Evolutionary conservation across 306 rosid genomes (phyloP).

Genomic region (cucumber (Cucumis sativus)): Cucumber_9930_V3 NC_026658.2:23861001-23861500

Average conservation of each 20-base stretch:
- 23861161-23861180: not conserved
- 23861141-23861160: not conserved
- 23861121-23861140: not conserved
- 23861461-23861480: not conserved
- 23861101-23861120: not conserved
- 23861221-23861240: not conserved
- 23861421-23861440: not conserved
- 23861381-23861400: constrained; percentile 18
- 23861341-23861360: constrained; percentile 56
- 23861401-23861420: not conserved
- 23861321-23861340: constrained; percentile 59
- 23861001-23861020: not conserved
- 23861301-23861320: constrained; percentile 58
- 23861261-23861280: not conserved
- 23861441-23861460: constrained; percentile 17
- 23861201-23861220: not conserved
- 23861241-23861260: not conserved
- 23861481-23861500: constrained; percentile 4
- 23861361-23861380: constrained; percentile 50
- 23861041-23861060: not conserved
- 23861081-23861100: not conserved
- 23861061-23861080: not conserved
- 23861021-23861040: not conserved
- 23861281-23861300: constrained; percentile 48
- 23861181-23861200: not conserved